These are phyloP conservation scores for Xylaria hypoxylon DNA, from an alignment of 2,329 filamentous ascomycete species.

Conservation along the genomic window DNA sequence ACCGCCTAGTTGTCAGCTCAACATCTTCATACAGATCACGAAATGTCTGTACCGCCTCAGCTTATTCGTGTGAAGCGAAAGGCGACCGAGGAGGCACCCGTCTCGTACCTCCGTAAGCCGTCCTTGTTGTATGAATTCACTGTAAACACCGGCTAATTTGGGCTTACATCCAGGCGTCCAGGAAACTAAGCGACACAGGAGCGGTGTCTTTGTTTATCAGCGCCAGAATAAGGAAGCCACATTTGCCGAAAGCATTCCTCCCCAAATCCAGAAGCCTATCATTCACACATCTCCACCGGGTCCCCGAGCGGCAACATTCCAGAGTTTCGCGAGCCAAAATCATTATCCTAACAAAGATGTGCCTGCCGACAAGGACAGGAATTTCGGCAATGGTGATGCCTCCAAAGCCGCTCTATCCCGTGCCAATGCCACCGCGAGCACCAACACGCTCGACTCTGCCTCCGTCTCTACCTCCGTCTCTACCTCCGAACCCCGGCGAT, in stretches of 20 bases:
- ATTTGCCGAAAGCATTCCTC: conserved; percentile 44
- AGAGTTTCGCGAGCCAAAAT: conserved; percentile 41
- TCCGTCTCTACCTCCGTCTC: conserved; percentile 29
- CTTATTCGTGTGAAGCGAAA: conserved; percentile 72
- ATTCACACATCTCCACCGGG: conserved; percentile 62
- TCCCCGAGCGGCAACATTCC: conserved; percentile 49
- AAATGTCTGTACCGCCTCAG: conserved; percentile 69
- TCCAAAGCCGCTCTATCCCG: conserved; percentile 17
- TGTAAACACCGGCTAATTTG: conserved; percentile 26
- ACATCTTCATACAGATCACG: not conserved
- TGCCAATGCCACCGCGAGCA: not conserved
- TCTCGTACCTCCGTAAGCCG: conserved; percentile 66
- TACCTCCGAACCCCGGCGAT: conserved; percentile 60
- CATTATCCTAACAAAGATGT: conserved; percentile 22
- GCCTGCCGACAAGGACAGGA: conserved; percentile 16
- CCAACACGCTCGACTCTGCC: conserved; percentile 19
- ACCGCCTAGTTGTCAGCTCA: not conserved
- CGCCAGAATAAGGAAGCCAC: conserved; percentile 57
- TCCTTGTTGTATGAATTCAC: conserved; percentile 23
- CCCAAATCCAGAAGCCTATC: conserved; percentile 52
- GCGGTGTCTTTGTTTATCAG: conserved; percentile 67
- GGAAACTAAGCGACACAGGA: conserved; percentile 65
- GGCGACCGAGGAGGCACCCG: conserved; percentile 63
- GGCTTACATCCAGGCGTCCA: conserved; percentile 60
- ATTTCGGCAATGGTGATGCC: conserved; percentile 30